Base-by-base conservation (phyloP, 495 filamentous ascomycete genomes). In the Hypoxylon perforatum region DNA sequence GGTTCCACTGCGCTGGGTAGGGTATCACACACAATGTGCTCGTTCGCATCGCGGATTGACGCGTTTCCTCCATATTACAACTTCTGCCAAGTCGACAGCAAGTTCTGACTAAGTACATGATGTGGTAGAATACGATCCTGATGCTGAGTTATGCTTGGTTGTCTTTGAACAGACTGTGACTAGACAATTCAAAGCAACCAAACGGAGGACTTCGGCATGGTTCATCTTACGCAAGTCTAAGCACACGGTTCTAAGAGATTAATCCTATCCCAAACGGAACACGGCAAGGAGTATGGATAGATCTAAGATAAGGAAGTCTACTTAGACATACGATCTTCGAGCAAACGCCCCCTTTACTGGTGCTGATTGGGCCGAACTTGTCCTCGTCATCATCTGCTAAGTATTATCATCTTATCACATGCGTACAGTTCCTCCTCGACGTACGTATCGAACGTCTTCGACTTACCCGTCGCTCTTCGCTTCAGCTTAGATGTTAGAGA, bases 1-100 rank as follows among this genome's bases (percentile, higher is more conserved):
- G 53, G 57, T 62, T 55, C 64, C 64, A 48, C 22, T 17, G 33
- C 39, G 23, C 57, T 53, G 57, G 51, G 64, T 57, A 57, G 45
- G 45, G 11, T 44, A 61, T 25, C 10, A 19, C 41, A 22, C 18
- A 17, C 22, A 42, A 19, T 18, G 18, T n/a, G 18, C 30, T 33
- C 30, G 8, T 33, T 33, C 30, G 30, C 8, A 33, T 33, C 42
- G 42, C 4, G 28, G 17, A 18, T 22, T 36, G 28, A 41, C 38
- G 38, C 14, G 1, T 17, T 41, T 3, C 17, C 38, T 14, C 1
- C 14, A 15, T 41, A n/a, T 41, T 41, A 17, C 38, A 38, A 15
- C 15, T n/a, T 15, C 15, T 14, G 8, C 12, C 15, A 7, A 41
- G 14, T 15, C 38, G 14, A 3, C 38, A 17, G 38, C 15, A 41